Evolutionary conservation across 208 protist genomes (phyloP).

Genomic region (Trypanosoma cruzi): DNA sequence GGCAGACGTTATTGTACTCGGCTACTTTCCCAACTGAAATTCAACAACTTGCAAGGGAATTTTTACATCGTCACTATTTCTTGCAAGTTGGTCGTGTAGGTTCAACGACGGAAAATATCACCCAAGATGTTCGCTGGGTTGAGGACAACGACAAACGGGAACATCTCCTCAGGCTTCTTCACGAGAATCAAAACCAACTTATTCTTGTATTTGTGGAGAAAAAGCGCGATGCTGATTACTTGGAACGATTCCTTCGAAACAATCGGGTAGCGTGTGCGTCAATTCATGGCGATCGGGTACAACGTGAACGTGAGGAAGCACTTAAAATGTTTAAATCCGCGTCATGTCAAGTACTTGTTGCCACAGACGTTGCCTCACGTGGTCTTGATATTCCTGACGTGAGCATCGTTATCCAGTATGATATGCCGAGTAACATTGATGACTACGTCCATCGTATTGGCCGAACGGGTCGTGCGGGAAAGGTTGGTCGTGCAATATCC

Average conservation of each 20-base stretch:
- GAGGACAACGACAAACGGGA: conserved; percentile 86
- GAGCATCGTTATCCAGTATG: conserved; percentile 98
- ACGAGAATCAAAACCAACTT: conserved; percentile 68
- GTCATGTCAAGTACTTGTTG: conserved; percentile 93
- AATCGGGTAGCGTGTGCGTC: conserved; percentile 87
- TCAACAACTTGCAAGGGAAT: conserved; percentile 97
- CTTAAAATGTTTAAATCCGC: conserved; percentile 91
- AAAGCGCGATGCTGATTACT: conserved; percentile 96
- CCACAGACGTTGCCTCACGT: conserved; percentile 98
- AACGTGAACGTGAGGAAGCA: conserved; percentile 93
- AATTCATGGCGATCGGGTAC: conserved; percentile 97
- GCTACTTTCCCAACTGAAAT: conserved; percentile 99
- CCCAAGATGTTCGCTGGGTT: conserved; percentile 95
- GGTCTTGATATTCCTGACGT: conserved; percentile 98
- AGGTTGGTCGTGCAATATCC: conserved; percentile 95
- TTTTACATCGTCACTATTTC: conserved; percentile 97
- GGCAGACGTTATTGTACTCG: conserved; percentile 99
- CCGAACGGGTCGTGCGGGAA: conserved; percentile 98
- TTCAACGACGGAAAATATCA: conserved; percentile 97
- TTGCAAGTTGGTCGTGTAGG: conserved; percentile 98
- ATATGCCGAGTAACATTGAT: conserved; percentile 98
- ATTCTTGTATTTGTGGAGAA: conserved; percentile 99
- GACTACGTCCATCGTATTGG: conserved; percentile 99
- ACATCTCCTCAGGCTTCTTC: conserved; percentile 71
- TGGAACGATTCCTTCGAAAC: conserved; percentile 94